Percentiles rank a stretch among this genome's conserved stretches.
Conservation (phyloP, 176 grass and related monocot genomes). For the Bolboschoenus planiculmis region DNA sequence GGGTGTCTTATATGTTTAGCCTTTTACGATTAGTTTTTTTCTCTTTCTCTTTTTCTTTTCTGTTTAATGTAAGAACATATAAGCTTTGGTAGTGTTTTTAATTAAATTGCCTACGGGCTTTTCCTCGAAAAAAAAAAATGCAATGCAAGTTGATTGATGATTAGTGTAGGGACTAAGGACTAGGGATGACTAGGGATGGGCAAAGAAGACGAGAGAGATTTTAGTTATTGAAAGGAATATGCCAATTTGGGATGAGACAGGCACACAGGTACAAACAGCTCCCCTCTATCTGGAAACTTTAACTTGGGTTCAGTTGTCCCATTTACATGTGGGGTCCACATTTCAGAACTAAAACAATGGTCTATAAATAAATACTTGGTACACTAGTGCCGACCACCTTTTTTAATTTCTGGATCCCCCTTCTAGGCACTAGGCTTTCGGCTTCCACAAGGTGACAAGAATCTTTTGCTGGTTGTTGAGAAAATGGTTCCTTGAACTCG, state of each 20-base stretch:
- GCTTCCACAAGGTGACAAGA: neutral
- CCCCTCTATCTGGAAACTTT: neutral
- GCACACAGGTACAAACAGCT: neutral
- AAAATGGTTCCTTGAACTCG: neutral
- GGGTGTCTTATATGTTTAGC: no score
- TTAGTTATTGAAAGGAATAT: neutral
- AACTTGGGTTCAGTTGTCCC: neutral
- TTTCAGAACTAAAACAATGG: neutral
- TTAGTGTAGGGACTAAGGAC: no score
- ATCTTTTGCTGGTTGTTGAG: constrained; percentile 1
- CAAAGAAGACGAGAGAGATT: no score
- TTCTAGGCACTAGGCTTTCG: neutral
- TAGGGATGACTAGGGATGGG: no score
- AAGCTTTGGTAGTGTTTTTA: no score
- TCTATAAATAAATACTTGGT: neutral
- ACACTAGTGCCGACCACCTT: neutral
- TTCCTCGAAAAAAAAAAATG: no score
- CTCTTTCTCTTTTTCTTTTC: no score
- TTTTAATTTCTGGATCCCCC: neutral
- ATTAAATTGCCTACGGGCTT: no score
- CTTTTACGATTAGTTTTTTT: no score
- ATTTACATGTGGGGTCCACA: neutral
- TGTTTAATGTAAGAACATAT: no score
- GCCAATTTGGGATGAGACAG: neutral
- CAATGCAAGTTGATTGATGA: no score